phyloP scores from a whole-genome alignment of 2,329 filamentous ascomycete genomes.

The Monosporascus ibericus region DNA sequence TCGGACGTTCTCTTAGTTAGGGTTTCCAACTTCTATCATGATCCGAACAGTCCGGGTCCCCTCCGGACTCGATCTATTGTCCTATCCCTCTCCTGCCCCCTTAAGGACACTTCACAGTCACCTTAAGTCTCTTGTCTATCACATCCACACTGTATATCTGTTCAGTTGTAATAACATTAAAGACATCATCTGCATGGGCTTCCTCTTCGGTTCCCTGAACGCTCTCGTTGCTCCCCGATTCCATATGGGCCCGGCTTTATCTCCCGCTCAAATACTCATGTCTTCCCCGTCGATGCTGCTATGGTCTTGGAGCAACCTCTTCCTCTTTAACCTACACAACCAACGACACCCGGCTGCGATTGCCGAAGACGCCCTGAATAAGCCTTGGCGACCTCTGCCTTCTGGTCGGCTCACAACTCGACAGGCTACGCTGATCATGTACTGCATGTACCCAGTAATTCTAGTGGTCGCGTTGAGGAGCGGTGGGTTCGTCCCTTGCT shows the following conservation, averaged over 20 bases:
- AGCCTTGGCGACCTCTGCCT: slow-evolving; percentile 12
- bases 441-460: slow-evolving; percentile 3
- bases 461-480: not conserved
- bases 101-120: no score
- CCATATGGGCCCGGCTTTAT: slow-evolving; percentile 1
- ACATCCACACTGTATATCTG: slow-evolving; percentile 5
- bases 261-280: not conserved
- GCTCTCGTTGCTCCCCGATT: slow-evolving; percentile 3
- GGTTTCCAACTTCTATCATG: no score
- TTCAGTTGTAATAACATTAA: slow-evolving; percentile 3
- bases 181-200: not conserved
- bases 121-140: not conserved
- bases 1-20: no score
- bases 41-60: no score
- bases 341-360: slow-evolving; percentile 4
- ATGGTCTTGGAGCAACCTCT: slow-evolving; percentile 10
- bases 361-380: slow-evolving; percentile 11
- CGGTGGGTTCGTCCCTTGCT: slow-evolving; percentile 4
- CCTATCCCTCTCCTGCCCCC: no score
- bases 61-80: no score
- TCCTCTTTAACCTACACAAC: slow-evolving; percentile 13
- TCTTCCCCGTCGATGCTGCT: slow-evolving; percentile 1
- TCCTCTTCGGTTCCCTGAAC: slow-evolving; percentile 6
- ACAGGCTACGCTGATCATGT: slow-evolving; percentile 5
- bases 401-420: slow-evolving; percentile 2